A percentile compares a stretch with the other conserved stretches of the same genome.
Evolutionary conservation across 495 filamentous ascomycete species (phyloP).

Genomic region (Xylaria longipes): DNA sequence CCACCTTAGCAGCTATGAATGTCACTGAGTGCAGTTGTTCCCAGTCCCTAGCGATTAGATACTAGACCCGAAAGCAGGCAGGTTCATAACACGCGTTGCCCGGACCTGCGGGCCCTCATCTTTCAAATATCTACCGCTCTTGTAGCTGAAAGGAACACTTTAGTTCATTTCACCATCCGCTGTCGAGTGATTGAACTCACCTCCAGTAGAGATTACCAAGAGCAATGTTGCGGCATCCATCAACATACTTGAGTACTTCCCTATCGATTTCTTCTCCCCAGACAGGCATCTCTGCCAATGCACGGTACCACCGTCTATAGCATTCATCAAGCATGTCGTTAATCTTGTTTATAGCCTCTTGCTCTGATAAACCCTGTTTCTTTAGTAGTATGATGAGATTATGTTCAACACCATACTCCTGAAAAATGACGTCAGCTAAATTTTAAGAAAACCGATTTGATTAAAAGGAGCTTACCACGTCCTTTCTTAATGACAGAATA

Average conservation of each 20-base stretch:
- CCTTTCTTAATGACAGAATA: constrained; percentile 17
- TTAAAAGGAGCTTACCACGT: background rate
- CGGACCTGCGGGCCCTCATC: constrained; percentile 6
- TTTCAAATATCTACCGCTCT: constrained; percentile 15
- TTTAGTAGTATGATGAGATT: constrained; percentile 5
- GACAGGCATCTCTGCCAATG: constrained; percentile 6
- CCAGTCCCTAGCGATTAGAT: background rate
- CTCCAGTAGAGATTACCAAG: constrained; percentile 21
- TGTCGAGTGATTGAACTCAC: background rate
- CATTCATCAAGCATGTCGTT: background rate
- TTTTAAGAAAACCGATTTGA: too few relatives aligned
- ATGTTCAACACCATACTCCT: constrained; percentile 18
- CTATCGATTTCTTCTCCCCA: constrained; percentile 16
- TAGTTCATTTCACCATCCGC: background rate
- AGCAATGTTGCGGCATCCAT: constrained; percentile 14
- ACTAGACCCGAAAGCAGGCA: background rate
- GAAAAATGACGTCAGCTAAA: background rate
- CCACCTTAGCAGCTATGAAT: background rate
- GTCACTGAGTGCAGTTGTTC: background rate
- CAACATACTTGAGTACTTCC: constrained; percentile 13
- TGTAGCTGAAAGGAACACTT: background rate
- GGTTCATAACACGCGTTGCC: constrained; percentile 8
- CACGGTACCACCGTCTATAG: constrained; percentile 12
- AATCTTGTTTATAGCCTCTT: constrained; percentile 12
- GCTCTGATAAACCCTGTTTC: background rate